Evolutionary conservation across 23 red algal genomes (phyloP), one percentile per base, ranked within the genome.

Genomic region (Chondrus crispus): DNA sequence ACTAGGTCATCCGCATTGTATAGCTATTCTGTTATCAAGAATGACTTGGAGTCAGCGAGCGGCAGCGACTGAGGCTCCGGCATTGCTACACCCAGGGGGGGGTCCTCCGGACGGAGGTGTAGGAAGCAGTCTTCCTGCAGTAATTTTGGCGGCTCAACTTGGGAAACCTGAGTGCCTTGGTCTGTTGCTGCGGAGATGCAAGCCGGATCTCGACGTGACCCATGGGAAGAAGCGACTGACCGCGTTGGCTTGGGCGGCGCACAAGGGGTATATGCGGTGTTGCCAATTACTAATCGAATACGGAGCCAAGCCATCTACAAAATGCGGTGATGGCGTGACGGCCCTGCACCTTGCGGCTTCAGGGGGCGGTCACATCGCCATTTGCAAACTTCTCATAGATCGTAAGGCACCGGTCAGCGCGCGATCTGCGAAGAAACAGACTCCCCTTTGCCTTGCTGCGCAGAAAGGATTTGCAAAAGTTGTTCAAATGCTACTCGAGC

Each of bases 331-430:
- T n/a, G 89, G 81, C 8, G 63, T 98, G 1, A 95, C 93, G 5
- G 96, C 93, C 10, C 68, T 98, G 42, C 96, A 98, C 55, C 49
- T 98, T n/a, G 96, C 96, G 6, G 93, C 96, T n/a, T 93, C 96
- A 10, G 88, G 85, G 7, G 90, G 93, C 0, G 85, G 93, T 16
- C 46, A 74, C 47, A 5, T 54, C 3, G 35, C 71, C 2, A 73
- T 95, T 46, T 88, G 77, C 33, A 62, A 79, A 63, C 78, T 98
- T 11, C 53, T 98, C 38, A 49, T 93, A 47, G 63, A 84, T 43
- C 72, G 84, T 28, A 77, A 77, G 5, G 89, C 85, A 32, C 92
- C 80, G 22, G 91, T 98, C 14, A 95, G 91, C 85, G 46, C 85
- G 26, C 46, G 53, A 48, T 92, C 88, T 58, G 30, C 82, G 7